Percentiles rank a stretch among this genome's conserved stretches.
phyloP scores from a whole-genome alignment of 2,329 filamentous ascomycete genomes.

The Zalaria sp. region DNA sequence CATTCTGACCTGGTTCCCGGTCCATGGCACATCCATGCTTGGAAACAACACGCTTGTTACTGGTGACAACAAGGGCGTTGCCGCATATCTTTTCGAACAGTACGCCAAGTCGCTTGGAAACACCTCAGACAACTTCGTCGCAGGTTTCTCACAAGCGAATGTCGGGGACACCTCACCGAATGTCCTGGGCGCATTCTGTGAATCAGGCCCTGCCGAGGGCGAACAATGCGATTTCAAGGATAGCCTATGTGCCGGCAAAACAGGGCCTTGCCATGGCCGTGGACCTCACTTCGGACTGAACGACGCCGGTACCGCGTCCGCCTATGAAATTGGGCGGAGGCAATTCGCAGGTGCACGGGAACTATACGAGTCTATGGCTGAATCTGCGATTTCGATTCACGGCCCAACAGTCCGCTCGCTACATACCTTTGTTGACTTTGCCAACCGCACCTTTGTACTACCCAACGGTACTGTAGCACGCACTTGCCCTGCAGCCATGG shows the following conservation, averaged over 20 bases:
- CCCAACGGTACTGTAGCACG: conserved; percentile 55
- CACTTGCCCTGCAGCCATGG: conserved; percentile 78
- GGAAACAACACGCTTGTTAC: conserved; percentile 84
- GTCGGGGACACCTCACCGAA: conserved; percentile 89
- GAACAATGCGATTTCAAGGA: conserved; percentile 61
- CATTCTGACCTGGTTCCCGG: conserved; percentile 78
- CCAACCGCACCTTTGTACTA: conserved; percentile 57
- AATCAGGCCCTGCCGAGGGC: conserved; percentile 55
- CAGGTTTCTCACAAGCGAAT: conserved; percentile 83
- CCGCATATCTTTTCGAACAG: conserved; percentile 71
- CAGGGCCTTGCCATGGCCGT: conserved; percentile 57
- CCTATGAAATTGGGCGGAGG: conserved; percentile 61
- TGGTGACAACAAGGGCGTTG: conserved; percentile 95
- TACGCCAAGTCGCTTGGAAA: conserved; percentile 19
- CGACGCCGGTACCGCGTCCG: conserved; percentile 53
- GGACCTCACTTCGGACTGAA: conserved; percentile 54
- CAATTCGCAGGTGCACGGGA: conserved; percentile 49
- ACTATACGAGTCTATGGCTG: conserved; percentile 42
- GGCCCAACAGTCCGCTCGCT: conserved; percentile 63
- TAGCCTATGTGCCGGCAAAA: conserved; percentile 67
- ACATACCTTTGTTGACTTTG: conserved; percentile 76
- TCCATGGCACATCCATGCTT: conserved; percentile 81
- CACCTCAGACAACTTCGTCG: conserved; percentile 49
- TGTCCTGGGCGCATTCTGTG: conserved; percentile 74
- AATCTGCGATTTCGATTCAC: conserved; percentile 28